Evolutionary conservation across 129 eudicot genomes (phyloP), one percentile per base, ranked within the genome.

Genomic region (Erigeron canadensis): DNA sequence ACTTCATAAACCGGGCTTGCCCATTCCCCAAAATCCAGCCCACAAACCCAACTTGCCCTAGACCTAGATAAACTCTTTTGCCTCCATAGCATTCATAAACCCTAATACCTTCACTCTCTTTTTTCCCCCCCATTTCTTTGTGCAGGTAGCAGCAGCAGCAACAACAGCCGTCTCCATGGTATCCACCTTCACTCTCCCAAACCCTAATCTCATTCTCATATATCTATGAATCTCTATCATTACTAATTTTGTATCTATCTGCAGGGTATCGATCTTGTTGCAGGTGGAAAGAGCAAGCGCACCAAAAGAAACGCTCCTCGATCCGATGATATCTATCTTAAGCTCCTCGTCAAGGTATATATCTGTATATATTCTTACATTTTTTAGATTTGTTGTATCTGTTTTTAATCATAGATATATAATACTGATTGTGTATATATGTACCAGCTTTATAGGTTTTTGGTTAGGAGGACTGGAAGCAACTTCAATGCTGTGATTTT

Each of bases 221-320:
- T 4, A 66, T 55, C 17, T n/a, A 45, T 76, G 8, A 34, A 7
- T 46, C 55, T 19, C n/a, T 40, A 8, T 50, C 3, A 7, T 39
- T 69, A 6, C 18, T 62, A 16, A 47, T 44, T 4, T 53, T 2
- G 2, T 10, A 53, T 17, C 4, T 53, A n/a, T 53, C 23, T 61
- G 0, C 59, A 91, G 97, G 91, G 97, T 84, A 91, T 91, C 61
- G 97, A 91, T 85, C 82, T 91, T n/a, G 75, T 74, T 48, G 95
- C 91, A 71, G 97, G 97, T 50, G 97, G 95, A 16, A 91, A 91
- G 86, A 82, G 86, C 83, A 88, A 91, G 89, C 80, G 85, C 82
- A 86, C 95, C 22, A 85, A 86, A 78, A 79, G 97, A 19, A 90
- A 83, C n/a, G 95, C 97, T 42, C 97, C 97, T 7, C 81, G 86